phyloP scores from a whole-genome alignment of 176 grass and related monocot genomes.

The Oryza punctata region DNA sequence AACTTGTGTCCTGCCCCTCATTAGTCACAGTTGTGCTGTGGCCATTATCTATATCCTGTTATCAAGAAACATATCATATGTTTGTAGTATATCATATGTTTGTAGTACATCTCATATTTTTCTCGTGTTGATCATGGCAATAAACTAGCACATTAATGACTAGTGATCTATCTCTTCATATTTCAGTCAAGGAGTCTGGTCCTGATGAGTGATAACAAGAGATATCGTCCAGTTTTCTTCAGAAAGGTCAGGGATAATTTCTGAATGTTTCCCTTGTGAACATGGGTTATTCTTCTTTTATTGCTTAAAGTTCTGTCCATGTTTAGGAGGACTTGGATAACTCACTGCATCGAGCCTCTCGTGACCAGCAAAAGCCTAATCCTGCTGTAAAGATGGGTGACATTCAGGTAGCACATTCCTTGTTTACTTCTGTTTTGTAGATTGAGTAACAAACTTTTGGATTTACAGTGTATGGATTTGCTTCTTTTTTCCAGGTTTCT shows the following conservation, averaged over 20 bases:
- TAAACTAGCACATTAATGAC: neutral
- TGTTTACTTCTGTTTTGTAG: neutral
- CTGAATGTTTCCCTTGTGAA: neutral
- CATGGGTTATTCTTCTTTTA: conserved; percentile 1
- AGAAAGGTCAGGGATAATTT: conserved; percentile 67
- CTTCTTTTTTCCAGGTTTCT: conserved; percentile 57
- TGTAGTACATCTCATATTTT: neutral
- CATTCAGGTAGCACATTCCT: conserved; percentile 58
- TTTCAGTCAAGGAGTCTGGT: conserved; percentile 86
- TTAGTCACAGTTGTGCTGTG: neutral
- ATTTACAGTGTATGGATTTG: conserved; percentile 18
- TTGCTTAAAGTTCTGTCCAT: conserved; percentile 20
- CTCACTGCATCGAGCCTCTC: conserved; percentile 66
- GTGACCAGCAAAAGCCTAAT: conserved; percentile 64
- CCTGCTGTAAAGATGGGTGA: conserved; percentile 59
- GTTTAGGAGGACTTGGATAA: conserved; percentile 90
- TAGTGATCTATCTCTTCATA: neutral
- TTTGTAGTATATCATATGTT: neutral
- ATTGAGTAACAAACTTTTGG: neutral
- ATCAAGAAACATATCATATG: neutral
- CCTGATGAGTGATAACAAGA: conserved; percentile 81
- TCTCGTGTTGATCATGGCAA: neutral
- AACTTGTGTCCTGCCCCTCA: neutral
- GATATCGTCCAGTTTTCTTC: conserved; percentile 95
- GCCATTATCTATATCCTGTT: neutral